Percentiles rank a stretch among this genome's conserved stretches.
Conservation (phyloP, 2,329 filamentous ascomycete genomes). For the Colletotrichum euphorbiae region DNA sequence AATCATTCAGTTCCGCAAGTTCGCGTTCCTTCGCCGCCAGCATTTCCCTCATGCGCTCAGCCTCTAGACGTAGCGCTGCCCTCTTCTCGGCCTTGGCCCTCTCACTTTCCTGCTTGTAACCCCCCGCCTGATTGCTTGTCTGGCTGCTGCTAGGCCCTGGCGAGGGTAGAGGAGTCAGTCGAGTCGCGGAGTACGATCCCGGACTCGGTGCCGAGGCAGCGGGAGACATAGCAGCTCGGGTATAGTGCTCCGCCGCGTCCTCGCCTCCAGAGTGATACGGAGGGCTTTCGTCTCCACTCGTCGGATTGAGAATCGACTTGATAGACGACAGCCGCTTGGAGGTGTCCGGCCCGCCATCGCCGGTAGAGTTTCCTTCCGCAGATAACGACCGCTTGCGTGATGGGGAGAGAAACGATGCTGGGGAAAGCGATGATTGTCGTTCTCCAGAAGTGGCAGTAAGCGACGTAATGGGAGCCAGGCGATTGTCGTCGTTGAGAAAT, state of each 20-base stretch:
- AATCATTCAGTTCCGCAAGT: constrained; percentile 57
- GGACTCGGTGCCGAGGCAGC: constrained; percentile 56
- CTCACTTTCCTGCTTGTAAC: constrained; percentile 59
- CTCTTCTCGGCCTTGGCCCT: constrained; percentile 70
- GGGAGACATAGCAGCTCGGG: constrained; percentile 57
- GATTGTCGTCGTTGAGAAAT: constrained; percentile 66
- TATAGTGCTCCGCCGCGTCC: constrained; percentile 53
- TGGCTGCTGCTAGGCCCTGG: constrained; percentile 44
- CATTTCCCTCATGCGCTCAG: constrained; percentile 80
- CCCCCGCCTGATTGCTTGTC: constrained; percentile 42
- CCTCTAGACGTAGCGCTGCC: constrained; percentile 76
- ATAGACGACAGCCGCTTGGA: constrained; percentile 78
- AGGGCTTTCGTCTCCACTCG: constrained; percentile 45
- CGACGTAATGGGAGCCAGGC: constrained; percentile 66
- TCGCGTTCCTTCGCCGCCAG: constrained; percentile 81
- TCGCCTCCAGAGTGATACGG: constrained; percentile 46
- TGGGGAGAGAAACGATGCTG: constrained; percentile 69
- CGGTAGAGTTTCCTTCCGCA: constrained; percentile 55
- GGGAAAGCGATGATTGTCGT: constrained; percentile 68
- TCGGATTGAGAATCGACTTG: constrained; percentile 78
- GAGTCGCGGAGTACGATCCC: constrained; percentile 50
- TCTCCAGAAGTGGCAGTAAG: constrained; percentile 56
- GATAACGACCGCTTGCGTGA: constrained; percentile 77
- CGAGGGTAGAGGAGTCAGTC: constrained; percentile 44
- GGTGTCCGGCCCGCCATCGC: constrained; percentile 57